These are phyloP conservation scores for Botrytis cinerea DNA, from an alignment of 2,329 filamentous ascomycete genomes.

Conservation along the genomic window DNA sequence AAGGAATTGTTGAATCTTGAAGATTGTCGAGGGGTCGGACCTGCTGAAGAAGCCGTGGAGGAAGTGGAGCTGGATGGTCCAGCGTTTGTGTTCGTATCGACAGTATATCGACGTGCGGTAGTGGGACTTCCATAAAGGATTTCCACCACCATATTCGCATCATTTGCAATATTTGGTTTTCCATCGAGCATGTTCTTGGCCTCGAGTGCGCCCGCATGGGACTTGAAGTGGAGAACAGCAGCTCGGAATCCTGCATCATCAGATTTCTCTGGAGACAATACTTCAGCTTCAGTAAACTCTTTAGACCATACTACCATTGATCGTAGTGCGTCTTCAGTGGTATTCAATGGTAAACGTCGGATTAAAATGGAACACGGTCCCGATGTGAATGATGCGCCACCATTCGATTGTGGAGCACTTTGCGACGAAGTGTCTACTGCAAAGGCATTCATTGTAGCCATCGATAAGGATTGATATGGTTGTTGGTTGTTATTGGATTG, in stretches of 20 bases:
- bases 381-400: constrained; percentile 32
- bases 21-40: constrained; percentile 37
- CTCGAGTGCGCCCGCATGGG: constrained; percentile 54
- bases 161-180: constrained; percentile 53
- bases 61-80: constrained; percentile 45
- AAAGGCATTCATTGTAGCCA: constrained; percentile 40
- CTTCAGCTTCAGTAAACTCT: constrained; percentile 54
- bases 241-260: constrained; percentile 54
- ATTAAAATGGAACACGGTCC: constrained; percentile 51
- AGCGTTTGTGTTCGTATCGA: constrained; percentile 50
- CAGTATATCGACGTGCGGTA: constrained; percentile 53
- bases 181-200: constrained; percentile 60
- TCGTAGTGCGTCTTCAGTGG: constrained; percentile 54
- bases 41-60: constrained; percentile 46
- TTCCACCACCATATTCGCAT: constrained; percentile 58
- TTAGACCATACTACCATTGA: constrained; percentile 62
- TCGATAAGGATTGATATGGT: constrained; percentile 40
- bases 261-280: constrained; percentile 52
- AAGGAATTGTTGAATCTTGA: constrained; percentile 63
- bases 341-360: constrained; percentile 55
- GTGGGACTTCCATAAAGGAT: constrained; percentile 48
- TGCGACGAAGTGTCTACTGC: constrained; percentile 32
- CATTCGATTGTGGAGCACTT: constrained; percentile 32
- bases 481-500: constrained; percentile 37
- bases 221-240: constrained; percentile 56